Evolutionary conservation across 1,139 yeast genomes (phyloP).

Genomic region (Candida pseudocylindracea): DNA sequence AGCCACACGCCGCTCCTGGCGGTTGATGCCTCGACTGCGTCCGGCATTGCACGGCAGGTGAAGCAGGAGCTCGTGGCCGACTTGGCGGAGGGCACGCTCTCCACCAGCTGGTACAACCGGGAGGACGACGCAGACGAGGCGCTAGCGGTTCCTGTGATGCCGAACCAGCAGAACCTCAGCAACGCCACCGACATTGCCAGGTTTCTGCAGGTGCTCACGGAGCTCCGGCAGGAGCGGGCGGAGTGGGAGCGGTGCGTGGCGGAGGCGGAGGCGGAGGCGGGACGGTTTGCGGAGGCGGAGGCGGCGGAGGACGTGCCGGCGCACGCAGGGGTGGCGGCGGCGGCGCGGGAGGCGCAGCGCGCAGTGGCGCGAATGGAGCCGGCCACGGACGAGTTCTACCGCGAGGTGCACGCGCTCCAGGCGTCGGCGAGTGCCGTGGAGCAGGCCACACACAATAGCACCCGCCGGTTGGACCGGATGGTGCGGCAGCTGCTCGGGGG

Average conservation of each 20-base stretch:
- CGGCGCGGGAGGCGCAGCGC: too few relatives aligned
- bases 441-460: too few relatives aligned
- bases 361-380: too few relatives aligned
- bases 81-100: slow-evolving; percentile 30
- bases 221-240: neutral
- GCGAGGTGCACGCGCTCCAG: too few relatives aligned
- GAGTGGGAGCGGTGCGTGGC: neutral
- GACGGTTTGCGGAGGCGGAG: neutral
- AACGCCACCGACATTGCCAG: neutral
- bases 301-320: neutral
- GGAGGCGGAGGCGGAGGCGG: neutral
- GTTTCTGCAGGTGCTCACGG: neutral
- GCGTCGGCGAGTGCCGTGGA: too few relatives aligned
- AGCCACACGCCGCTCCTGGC: slow-evolving; percentile 6
- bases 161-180: neutral
- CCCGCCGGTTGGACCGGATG: too few relatives aligned
- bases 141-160: neutral
- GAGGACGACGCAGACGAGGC: neutral
- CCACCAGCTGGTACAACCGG: slow-evolving; percentile 49
- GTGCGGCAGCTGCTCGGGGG: too few relatives aligned
- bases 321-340: too few relatives aligned
- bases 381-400: too few relatives aligned
- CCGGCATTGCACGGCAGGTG: slow-evolving; percentile 37
- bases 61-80: slow-evolving; percentile 43
- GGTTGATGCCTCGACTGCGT: slow-evolving; percentile 15